These are phyloP conservation scores for Phytophthora litchii DNA, from an alignment of 352 stramenopile species.

Conservation along the genomic window DNA sequence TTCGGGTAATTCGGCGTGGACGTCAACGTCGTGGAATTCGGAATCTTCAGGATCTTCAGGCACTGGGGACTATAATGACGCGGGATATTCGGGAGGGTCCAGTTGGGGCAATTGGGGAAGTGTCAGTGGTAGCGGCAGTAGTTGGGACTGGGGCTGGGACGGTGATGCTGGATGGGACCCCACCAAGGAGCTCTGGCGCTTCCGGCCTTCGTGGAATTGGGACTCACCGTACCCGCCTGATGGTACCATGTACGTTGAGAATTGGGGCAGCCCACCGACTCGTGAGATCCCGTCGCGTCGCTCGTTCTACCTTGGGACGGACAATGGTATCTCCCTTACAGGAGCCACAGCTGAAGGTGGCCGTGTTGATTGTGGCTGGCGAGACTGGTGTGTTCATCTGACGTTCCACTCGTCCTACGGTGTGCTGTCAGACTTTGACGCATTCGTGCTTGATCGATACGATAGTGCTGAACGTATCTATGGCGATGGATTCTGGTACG, in stretches of 20 bases:
- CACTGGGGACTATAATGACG: constrained; percentile 5
- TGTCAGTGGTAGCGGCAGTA: constrained; percentile 21
- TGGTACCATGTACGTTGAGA: constrained; percentile 28
- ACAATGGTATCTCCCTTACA: constrained; percentile 12
- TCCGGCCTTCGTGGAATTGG: constrained; percentile 27
- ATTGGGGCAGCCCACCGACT: constrained; percentile 22
- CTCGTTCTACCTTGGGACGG: constrained; percentile 20
- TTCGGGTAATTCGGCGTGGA: background rate
- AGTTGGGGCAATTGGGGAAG: constrained; percentile 10
- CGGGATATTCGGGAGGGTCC: constrained; percentile 8
- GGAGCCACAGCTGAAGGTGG: constrained; percentile 16
- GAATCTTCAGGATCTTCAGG: background rate
- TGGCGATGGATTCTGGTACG: constrained; percentile 9
- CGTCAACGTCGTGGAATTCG: constrained; percentile 5
- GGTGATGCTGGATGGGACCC: constrained; percentile 13
- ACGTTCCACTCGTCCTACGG: constrained; percentile 55
- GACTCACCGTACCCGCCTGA: constrained; percentile 28
- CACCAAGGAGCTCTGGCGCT: constrained; percentile 22
- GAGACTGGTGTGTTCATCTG: constrained; percentile 36
- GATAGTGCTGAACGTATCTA: constrained; percentile 22
- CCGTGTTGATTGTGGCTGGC: constrained; percentile 8
- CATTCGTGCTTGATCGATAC: constrained; percentile 53
- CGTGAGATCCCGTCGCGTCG: constrained; percentile 16
- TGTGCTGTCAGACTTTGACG: constrained; percentile 53
- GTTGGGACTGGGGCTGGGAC: constrained; percentile 18